Evolutionary conservation across 768 basidiomycete genomes (phyloP), one percentile per base, ranked within the genome.

Genomic region (Lentinus brumalis): DNA sequence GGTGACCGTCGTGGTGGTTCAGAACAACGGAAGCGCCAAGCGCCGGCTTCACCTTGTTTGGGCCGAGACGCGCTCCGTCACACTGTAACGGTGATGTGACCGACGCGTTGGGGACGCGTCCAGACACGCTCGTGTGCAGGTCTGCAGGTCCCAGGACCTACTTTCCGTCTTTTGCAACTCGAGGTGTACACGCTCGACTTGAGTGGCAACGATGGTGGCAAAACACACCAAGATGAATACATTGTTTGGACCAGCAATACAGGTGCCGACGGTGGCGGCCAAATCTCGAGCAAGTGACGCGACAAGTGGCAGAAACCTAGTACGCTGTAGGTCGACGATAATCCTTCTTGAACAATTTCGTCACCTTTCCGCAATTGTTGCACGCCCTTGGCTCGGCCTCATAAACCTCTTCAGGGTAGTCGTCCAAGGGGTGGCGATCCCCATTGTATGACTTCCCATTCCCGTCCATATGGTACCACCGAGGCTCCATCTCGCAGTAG

Each of bases 401-500:
- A 45, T 69, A 77, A 2, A 65, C 60, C 8, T 75, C 69, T 1
- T 70, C 67, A 7, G 57, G 41, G 30, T 67, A 69, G 11, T 61
- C 63, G 11, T 57, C 66, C 21, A 68, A 63, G 4, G 76, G 75
- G 56, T 76, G 75, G 15, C 72, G 65, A 50, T 76, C 75, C 5
- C 75, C 74, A 39, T 52, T 57, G 60, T 75, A 77, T 3, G 51
- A 15, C 31, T 60, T 64, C n/a, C 66, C 69, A 38, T 64, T 68
- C 11, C 65, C 66, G 38, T 71, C 65, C 45, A 61, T 59, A 54
- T 76, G 73, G 53, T 75, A 75, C 61, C 64, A 70, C 38, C 58
- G 51, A 14, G 75, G 74, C 29, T 66, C 69, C 59, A 64, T 66
- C 26, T 50, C 44, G 54, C 75, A 77, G 56, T 77, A 76, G 15